Percentiles rank a stretch among this genome's conserved stretches.
These are phyloP conservation scores for Parsonsia alboflavescens DNA, from an alignment of 257 asterid species.

Conservation along the genomic window DNA sequence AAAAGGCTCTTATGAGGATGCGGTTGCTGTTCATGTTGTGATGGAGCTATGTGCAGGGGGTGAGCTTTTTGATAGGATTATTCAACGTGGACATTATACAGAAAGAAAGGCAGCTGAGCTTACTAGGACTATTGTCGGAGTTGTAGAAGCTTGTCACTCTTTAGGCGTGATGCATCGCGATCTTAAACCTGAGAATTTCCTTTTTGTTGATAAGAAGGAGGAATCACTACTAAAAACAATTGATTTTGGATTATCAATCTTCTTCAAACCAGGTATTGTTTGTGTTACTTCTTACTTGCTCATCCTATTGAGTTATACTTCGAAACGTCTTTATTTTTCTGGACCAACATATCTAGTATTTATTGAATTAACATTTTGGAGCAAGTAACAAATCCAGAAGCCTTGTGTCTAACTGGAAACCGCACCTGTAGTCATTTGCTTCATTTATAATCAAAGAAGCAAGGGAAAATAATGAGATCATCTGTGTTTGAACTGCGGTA, in stretches of 20 bases:
- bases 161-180: conserved; percentile 98
- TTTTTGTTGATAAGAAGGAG: conserved; percentile 71
- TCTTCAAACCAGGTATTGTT: conserved; percentile 83
- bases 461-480: background rate
- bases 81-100: conserved; percentile 84
- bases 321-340: background rate
- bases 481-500: background rate
- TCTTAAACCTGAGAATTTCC: conserved; percentile 94
- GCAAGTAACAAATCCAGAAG: background rate
- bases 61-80: conserved; percentile 89
- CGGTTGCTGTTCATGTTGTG: conserved; percentile 80
- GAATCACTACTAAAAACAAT: conserved; percentile 89
- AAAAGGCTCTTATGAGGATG: conserved; percentile 90
- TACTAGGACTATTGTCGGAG: conserved; percentile 90
- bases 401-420: background rate
- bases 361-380: background rate
- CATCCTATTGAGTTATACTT: background rate
- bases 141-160: conserved; percentile 93
- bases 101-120: conserved; percentile 97
- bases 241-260: conserved; percentile 84
- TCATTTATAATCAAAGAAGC: background rate
- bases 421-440: background rate
- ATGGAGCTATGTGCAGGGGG: conserved; percentile 96
- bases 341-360: background rate
- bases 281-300: background rate